A percentile compares a stretch with the other conserved stretches of the same genome.
phyloP scores from a whole-genome alignment of 2,329 filamentous ascomycete species.

The Chrysoporthe puriensis region DNA sequence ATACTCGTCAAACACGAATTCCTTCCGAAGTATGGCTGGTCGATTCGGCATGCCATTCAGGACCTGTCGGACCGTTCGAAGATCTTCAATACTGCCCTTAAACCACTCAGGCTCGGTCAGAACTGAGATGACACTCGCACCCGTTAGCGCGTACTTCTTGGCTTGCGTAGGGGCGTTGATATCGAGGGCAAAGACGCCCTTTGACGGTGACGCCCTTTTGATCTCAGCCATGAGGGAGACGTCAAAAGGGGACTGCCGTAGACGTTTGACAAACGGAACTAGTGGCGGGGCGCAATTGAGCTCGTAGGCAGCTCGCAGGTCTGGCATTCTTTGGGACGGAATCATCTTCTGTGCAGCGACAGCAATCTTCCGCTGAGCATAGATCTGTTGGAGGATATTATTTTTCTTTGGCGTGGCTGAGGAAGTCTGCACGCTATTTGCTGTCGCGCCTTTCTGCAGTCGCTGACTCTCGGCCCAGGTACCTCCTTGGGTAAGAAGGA shows the following conservation, averaged over 20 bases:
- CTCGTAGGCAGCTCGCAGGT: slow-evolving; percentile 85
- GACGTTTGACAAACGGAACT: slow-evolving; percentile 76
- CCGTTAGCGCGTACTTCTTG: slow-evolving; percentile 86
- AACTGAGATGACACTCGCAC: slow-evolving; percentile 97
- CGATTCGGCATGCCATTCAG: slow-evolving; percentile 90
- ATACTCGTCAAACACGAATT: slow-evolving; percentile 98
- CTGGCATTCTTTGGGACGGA: slow-evolving; percentile 79
- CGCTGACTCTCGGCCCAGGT: slow-evolving; percentile 84
- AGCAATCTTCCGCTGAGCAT: slow-evolving; percentile 74
- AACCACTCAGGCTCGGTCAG: slow-evolving; percentile 99
- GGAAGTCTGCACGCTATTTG: slow-evolving; percentile 29
- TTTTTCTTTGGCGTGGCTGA: slow-evolving; percentile 51
- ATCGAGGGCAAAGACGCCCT: slow-evolving; percentile 87
- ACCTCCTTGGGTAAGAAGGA: slow-evolving; percentile 82
- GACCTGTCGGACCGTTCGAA: slow-evolving; percentile 83
- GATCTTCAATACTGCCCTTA: slow-evolving; percentile 94
- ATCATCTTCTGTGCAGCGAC: slow-evolving; percentile 82
- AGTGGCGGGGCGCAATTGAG: slow-evolving; percentile 83
- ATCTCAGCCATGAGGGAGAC: slow-evolving; percentile 97
- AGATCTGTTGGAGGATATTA: slow-evolving; percentile 91
- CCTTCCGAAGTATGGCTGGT: slow-evolving; percentile 89
- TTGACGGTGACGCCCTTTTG: slow-evolving; percentile 94
- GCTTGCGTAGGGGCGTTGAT: slow-evolving; percentile 90
- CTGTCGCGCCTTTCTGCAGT: slow-evolving; percentile 49
- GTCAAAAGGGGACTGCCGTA: slow-evolving; percentile 82